Evolutionary conservation across 1,284 basidiomycete genomes (phyloP).

Genomic region (Lentinula novae-zelandiae): DNA sequence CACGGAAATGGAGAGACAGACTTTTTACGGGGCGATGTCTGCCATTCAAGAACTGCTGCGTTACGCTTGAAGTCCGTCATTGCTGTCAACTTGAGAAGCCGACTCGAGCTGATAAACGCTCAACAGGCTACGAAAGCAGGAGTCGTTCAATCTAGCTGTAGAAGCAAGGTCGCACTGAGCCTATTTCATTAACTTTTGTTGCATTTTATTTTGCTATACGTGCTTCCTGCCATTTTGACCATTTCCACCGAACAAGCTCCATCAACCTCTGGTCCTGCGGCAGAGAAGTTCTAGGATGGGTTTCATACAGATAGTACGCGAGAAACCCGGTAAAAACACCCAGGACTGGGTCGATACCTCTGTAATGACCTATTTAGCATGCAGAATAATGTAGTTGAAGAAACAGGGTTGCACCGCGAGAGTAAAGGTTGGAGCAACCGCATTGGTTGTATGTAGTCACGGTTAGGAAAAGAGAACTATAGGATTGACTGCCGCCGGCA

Average conservation of each 20-base stretch:
- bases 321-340: conserved; percentile 81
- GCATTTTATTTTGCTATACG: background rate
- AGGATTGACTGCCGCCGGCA: background rate
- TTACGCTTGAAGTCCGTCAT: background rate
- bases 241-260: conserved; percentile 71
- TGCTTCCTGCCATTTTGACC: conserved; percentile 29
- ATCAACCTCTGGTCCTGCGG: conserved; percentile 61
- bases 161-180: too few relatives aligned
- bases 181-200: background rate
- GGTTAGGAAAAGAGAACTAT: background rate
- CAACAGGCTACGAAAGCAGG: background rate
- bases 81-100: background rate
- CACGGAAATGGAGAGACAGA: conserved; percentile 45
- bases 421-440: conserved; percentile 36
- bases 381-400: conserved; percentile 1
- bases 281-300: conserved; percentile 75
- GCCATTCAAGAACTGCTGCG: conserved; percentile 48
- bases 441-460: background rate
- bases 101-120: background rate
- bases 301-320: conserved; percentile 83
- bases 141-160: too few relatives aligned
- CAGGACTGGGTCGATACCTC: conserved; percentile 67
- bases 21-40: conserved; percentile 67
- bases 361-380: conserved; percentile 24
- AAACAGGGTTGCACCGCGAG: conserved; percentile 42